These are phyloP conservation scores for Termitomyces sp. DNA, from an alignment of 768 basidiomycete genomes.

Conservation along the genomic window DNA sequence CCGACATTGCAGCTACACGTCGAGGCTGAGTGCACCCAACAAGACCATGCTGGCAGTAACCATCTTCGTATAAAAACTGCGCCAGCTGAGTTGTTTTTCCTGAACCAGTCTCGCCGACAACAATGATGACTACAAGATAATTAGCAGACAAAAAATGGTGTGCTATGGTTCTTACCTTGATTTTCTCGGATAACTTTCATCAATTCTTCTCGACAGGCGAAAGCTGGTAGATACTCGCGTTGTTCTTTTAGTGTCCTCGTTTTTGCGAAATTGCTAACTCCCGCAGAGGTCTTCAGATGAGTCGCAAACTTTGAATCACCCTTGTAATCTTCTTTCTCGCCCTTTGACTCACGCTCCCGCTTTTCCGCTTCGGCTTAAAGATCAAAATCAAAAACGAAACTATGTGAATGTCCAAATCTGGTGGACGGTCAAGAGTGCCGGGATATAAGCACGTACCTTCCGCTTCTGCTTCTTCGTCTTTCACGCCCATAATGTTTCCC, in stretches of 20 bases:
- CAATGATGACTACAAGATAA: constrained; percentile 67
- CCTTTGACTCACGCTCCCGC: constrained; percentile 47
- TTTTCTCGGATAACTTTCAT: constrained; percentile 88
- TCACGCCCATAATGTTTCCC: constrained; percentile 98
- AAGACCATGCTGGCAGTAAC: constrained; percentile 85
- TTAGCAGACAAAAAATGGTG: neutral
- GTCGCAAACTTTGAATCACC: constrained; percentile 97
- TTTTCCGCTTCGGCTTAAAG: constrained; percentile 53
- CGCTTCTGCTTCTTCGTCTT: constrained; percentile 90
- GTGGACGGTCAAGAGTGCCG: constrained; percentile 21
- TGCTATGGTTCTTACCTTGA: constrained; percentile 58
- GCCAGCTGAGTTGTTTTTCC: constrained; percentile 97
- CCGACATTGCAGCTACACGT: constrained; percentile 99
- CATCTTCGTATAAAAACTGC: constrained; percentile 96
- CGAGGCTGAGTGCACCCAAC: constrained; percentile 98
- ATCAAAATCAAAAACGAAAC: constrained; percentile 34
- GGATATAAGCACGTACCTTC: constrained; percentile 60
- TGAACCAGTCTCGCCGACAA: constrained; percentile 99
- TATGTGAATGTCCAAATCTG: constrained; percentile 81
- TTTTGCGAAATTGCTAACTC: constrained; percentile 79
- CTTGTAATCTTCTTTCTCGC: constrained; percentile 70
- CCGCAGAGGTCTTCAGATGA: constrained; percentile 78
- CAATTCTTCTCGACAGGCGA: constrained; percentile 93
- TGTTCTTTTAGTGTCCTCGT: constrained; percentile 89
- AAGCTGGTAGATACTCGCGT: constrained; percentile 94